Evolutionary conservation across 1,139 yeast species (phyloP).

Genomic region (Zygosaccharomyces sapae): DNA sequence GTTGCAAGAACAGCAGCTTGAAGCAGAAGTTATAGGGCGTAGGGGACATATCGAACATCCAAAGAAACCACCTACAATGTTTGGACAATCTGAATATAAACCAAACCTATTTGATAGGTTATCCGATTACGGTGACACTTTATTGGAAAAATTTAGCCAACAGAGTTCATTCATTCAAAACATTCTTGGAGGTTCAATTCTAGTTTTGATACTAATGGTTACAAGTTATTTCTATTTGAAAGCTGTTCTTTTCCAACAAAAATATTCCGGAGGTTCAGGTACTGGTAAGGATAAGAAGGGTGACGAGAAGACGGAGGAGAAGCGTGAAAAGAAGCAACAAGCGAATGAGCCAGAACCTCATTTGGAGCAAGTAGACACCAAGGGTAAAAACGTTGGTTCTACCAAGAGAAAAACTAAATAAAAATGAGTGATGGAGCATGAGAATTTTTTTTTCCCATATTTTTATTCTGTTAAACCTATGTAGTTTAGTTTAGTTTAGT

Average conservation of each 20-base stretch:
- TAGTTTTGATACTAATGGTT: background rate
- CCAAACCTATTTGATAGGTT: background rate
- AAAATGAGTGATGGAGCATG: background rate
- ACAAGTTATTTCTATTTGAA: slow-evolving; percentile 3
- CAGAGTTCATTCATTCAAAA: slow-evolving; percentile 1
- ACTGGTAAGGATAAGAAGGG: background rate
- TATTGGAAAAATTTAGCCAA: background rate
- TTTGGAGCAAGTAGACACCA: background rate
- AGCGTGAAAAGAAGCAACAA: background rate
- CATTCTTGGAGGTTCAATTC: background rate
- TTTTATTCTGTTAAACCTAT: too few relatives aligned
- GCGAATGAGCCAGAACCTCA: background rate
- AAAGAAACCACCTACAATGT: slow-evolving; percentile 2
- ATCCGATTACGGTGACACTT: background rate
- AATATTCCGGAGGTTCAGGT: background rate
- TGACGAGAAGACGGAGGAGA: background rate
- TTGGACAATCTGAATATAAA: background rate
- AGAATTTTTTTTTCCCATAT: background rate
- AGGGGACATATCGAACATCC: background rate
- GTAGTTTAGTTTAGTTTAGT: too few relatives aligned
- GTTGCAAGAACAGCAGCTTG: slow-evolving; percentile 43
- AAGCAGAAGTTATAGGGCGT: slow-evolving; percentile 19
- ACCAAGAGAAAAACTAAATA: background rate
- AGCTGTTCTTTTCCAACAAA: slow-evolving; percentile 1
- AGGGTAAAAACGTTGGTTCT: background rate